Percentiles rank a stretch among this genome's conserved stretches.
These are phyloP conservation scores for Eucalyptus victrix DNA, from an alignment of 345 rosid species.

Conservation along the genomic window DNA sequence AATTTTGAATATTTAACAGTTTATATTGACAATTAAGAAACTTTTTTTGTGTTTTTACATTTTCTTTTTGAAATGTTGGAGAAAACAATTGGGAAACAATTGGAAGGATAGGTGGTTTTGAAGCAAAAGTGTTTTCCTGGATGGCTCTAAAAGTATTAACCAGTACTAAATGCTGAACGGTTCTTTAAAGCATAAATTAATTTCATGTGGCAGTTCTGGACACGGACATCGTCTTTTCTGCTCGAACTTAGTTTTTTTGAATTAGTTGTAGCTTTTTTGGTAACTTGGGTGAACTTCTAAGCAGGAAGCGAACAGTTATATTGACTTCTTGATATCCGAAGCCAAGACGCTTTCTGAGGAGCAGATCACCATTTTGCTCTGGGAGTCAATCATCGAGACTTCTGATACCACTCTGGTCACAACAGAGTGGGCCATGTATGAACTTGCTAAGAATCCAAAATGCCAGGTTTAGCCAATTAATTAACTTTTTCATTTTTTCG, in stretches of 20 bases:
- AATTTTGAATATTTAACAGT: neutral
- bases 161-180: neutral
- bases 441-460: constrained; percentile 58
- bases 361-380: constrained; percentile 46
- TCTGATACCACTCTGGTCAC: constrained; percentile 72
- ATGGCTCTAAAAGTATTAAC: neutral
- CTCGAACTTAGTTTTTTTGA: neutral
- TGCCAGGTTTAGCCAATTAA: constrained; percentile 29
- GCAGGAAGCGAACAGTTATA: constrained; percentile 49
- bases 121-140: neutral
- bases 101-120: neutral
- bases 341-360: constrained; percentile 46
- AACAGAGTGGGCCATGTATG: constrained; percentile 86
- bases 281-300: neutral
- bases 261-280: neutral
- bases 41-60: neutral
- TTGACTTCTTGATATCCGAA: constrained; percentile 50
- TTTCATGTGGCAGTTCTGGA: neutral
- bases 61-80: neutral
- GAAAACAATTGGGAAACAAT: neutral
- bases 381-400: constrained; percentile 75
- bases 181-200: neutral
- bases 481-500: neutral
- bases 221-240: neutral
- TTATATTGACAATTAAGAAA: neutral